phyloP scores from a whole-genome alignment of 1,284 basidiomycete species.

The Ceratobasidium sp. region DNA sequence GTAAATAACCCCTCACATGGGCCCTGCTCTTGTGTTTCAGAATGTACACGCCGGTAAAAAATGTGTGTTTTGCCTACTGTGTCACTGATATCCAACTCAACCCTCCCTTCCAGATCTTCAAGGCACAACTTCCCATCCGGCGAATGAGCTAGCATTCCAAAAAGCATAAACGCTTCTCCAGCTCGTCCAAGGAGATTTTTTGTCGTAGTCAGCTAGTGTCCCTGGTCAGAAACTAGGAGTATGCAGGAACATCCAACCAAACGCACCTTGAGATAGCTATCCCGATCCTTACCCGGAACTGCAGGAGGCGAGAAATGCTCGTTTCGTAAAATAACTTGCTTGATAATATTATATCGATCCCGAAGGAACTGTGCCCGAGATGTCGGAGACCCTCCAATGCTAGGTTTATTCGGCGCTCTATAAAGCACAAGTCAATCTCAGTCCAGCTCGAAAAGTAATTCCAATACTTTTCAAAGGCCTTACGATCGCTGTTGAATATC shows the following conservation, averaged over 20 bases:
- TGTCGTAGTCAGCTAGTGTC: constrained; percentile 95
- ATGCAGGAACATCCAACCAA: constrained; percentile 33
- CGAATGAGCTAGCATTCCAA: constrained; percentile 90
- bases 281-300: constrained; percentile 82
- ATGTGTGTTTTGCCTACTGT: constrained; percentile 69
- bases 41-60: neutral
- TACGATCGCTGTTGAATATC: constrained; percentile 85
- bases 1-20: constrained; percentile 97
- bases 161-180: constrained; percentile 88
- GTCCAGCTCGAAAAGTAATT: constrained; percentile 34
- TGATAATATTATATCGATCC: constrained; percentile 85
- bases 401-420: constrained; percentile 60
- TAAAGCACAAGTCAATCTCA: constrained; percentile 37
- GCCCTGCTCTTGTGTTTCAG: constrained; percentile 59
- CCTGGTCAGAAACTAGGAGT: constrained; percentile 35
- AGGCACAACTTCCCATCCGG: constrained; percentile 90
- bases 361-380: constrained; percentile 78
- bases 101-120: constrained; percentile 92
- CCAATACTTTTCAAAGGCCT: constrained; percentile 80
- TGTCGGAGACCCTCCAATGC: constrained; percentile 78
- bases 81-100: constrained; percentile 87
- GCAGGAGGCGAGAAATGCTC: constrained; percentile 97
- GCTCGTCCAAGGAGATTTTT: constrained; percentile 94
- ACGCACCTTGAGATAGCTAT: constrained; percentile 79
- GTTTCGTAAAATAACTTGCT: constrained; percentile 87